Percentiles rank a stretch among this genome's conserved stretches.
phyloP scores from a whole-genome alignment of 768 basidiomycete species.

The Lenzites betulinus region DNA sequence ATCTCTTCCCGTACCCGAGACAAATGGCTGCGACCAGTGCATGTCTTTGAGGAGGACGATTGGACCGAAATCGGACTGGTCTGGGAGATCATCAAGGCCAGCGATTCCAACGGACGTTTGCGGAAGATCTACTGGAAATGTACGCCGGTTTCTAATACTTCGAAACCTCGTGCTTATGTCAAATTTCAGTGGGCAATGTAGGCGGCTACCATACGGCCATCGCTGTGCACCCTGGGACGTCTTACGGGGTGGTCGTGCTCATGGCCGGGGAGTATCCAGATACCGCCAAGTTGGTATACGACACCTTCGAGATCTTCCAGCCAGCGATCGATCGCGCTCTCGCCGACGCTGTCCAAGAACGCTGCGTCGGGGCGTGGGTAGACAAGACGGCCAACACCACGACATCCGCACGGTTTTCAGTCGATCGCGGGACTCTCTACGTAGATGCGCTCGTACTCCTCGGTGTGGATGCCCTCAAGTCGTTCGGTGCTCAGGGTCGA shows the following conservation, averaged over 20 bases:
- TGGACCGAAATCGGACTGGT: constrained; percentile 26
- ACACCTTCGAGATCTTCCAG: constrained; percentile 30
- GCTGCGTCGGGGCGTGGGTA: constrained; percentile 31
- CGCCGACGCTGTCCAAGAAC: constrained; percentile 9
- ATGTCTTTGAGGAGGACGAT: constrained; percentile 34
- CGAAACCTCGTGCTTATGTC: no score
- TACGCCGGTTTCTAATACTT: constrained; percentile 6
- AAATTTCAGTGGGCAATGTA: constrained; percentile 34
- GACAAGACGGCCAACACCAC: neutral
- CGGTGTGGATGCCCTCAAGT: constrained; percentile 19
- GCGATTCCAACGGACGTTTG: constrained; percentile 23
- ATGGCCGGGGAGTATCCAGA: constrained; percentile 27
- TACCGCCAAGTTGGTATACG: constrained; percentile 26
- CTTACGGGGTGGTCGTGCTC: constrained; percentile 34
- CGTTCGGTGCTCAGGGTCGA: constrained; percentile 8
- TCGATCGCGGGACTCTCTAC: constrained; percentile 29
- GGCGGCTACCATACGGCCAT: constrained; percentile 28
- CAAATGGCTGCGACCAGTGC: constrained; percentile 34
- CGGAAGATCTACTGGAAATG: constrained; percentile 34
- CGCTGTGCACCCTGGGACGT: constrained; percentile 30
- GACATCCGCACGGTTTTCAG: constrained; percentile 12
- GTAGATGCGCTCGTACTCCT: constrained; percentile 13
- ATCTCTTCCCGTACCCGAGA: constrained; percentile 27
- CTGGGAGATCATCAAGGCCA: constrained; percentile 30
- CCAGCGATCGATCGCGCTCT: constrained; percentile 30